Conservation (phyloP, 192 early-diverging fungal genomes). For the Gaertneriomyces sp. region DNA sequence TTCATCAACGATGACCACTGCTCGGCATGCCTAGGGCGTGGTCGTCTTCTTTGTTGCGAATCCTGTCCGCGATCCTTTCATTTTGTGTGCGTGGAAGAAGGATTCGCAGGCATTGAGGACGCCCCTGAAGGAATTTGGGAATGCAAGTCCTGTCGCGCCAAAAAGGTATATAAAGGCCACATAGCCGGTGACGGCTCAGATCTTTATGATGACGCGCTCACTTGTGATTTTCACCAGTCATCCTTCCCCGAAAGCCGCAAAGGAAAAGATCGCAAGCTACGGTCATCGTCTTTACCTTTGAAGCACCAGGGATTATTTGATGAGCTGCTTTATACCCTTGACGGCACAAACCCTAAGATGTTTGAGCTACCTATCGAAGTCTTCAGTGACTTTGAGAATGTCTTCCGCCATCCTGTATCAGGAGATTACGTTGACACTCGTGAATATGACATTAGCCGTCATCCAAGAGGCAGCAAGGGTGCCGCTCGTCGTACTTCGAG, state of each 20-base stretch:
- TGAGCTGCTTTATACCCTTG: slow-evolving; percentile 26
- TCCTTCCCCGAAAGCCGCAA: too few relatives aligned
- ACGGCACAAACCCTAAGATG: slow-evolving; percentile 36
- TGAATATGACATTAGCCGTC: slow-evolving; percentile 32
- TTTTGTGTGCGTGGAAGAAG: slow-evolving; percentile 48
- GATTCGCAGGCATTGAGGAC: slow-evolving; percentile 25
- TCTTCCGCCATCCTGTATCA: slow-evolving; percentile 43
- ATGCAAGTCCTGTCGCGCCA: slow-evolving; percentile 40
- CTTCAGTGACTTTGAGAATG: slow-evolving; percentile 21
- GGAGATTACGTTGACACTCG: slow-evolving; percentile 48
- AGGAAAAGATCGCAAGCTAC: too few relatives aligned
- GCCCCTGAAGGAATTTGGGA: slow-evolving; percentile 42
- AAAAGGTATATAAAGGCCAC: slow-evolving; percentile 8
- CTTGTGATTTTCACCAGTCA: too few relatives aligned
- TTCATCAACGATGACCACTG: slow-evolving; percentile 47
- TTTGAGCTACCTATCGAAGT: slow-evolving; percentile 46
- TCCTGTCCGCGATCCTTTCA: slow-evolving; percentile 54
- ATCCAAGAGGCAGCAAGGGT: slow-evolving; percentile 1
- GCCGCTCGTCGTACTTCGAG: not conserved
- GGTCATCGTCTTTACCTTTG: too few relatives aligned
- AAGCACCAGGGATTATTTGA: slow-evolving; percentile 20
- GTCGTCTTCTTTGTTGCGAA: slow-evolving; percentile 52
- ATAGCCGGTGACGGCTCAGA: too few relatives aligned
- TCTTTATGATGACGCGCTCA: too few relatives aligned
- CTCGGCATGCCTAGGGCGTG: slow-evolving; percentile 48